Conservation (phyloP, 78 protist species). For the Dictyostelium intermedium region DNA sequence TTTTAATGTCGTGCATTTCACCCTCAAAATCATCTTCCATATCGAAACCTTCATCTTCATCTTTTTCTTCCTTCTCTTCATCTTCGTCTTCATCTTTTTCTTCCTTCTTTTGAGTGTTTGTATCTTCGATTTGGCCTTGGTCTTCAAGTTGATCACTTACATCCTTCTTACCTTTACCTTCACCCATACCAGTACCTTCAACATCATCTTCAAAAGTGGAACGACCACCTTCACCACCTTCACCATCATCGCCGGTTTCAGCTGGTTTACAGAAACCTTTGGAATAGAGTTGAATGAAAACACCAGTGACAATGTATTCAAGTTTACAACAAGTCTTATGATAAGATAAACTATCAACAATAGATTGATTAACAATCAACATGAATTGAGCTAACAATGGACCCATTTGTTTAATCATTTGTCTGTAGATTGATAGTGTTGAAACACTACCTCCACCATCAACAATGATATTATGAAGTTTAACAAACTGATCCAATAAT, state of each 20-base stretch:
- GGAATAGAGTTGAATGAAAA: slow-evolving; percentile 57
- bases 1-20: slow-evolving; percentile 83
- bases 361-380: slow-evolving; percentile 11
- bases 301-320: slow-evolving; percentile 45
- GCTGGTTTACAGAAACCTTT: slow-evolving; percentile 88
- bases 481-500: background rate
- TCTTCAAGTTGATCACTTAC: slow-evolving; percentile 83
- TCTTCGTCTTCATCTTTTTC: slow-evolving; percentile 58
- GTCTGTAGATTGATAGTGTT: background rate
- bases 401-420: background rate
- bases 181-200: slow-evolving; percentile 91
- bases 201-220: slow-evolving; percentile 76
- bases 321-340: slow-evolving; percentile 68
- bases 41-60: slow-evolving; percentile 88
- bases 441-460: too few relatives aligned
- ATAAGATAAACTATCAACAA: slow-evolving; percentile 5
- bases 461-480: background rate
- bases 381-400: slow-evolving; percentile 68
- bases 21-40: slow-evolving; percentile 93
- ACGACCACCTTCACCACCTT: slow-evolving; percentile 19
- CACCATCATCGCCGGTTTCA: slow-evolving; percentile 30
- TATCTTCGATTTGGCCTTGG: slow-evolving; percentile 52
- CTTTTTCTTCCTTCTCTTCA: slow-evolving; percentile 49
- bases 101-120: slow-evolving; percentile 35
- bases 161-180: slow-evolving; percentile 91